Conservation (phyloP, 768 basidiomycete genomes). For the Ephemerocybe angulata region DNA sequence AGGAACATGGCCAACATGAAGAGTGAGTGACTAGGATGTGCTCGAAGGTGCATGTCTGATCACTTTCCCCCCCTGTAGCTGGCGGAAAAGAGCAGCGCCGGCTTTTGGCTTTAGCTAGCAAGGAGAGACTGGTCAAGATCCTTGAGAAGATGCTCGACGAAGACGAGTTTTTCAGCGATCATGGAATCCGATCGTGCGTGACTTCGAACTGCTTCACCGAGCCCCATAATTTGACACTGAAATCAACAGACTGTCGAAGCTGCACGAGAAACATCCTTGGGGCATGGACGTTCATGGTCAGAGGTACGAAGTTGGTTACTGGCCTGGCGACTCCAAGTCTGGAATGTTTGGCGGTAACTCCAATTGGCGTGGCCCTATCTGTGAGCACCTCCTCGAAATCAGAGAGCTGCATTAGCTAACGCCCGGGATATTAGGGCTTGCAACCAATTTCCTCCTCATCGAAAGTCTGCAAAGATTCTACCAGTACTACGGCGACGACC, state of each 20-base stretch:
- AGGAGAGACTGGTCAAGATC: slow-evolving; percentile 84
- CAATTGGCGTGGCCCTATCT: slow-evolving; percentile 94
- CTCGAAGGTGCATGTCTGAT: background rate
- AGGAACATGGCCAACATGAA: slow-evolving; percentile 98
- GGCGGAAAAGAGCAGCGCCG: slow-evolving; percentile 82
- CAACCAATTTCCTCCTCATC: slow-evolving; percentile 93
- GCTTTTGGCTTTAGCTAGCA: slow-evolving; percentile 84
- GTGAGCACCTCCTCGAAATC: slow-evolving; percentile 37
- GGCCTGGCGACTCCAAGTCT: slow-evolving; percentile 96
- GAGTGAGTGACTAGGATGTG: slow-evolving; percentile 45
- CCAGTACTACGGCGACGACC: slow-evolving; percentile 91
- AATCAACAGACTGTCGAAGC: slow-evolving; percentile 68
- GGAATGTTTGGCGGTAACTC: slow-evolving; percentile 99
- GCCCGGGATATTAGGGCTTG: slow-evolving; percentile 61
- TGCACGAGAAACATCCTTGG: slow-evolving; percentile 91
- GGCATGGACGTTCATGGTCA: slow-evolving; percentile 92
- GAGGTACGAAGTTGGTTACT: slow-evolving; percentile 89
- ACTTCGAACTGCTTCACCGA: background rate
- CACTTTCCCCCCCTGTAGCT: slow-evolving; percentile 19
- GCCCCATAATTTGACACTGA: background rate
- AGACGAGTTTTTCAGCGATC: slow-evolving; percentile 92
- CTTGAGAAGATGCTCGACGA: slow-evolving; percentile 97
- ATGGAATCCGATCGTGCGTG: slow-evolving; percentile 92
- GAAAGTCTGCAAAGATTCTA: slow-evolving; percentile 97
- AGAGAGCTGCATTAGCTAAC: background rate